phyloP scores from a whole-genome alignment of 441 rosid species.

The Gossypium gossypioides region DNA sequence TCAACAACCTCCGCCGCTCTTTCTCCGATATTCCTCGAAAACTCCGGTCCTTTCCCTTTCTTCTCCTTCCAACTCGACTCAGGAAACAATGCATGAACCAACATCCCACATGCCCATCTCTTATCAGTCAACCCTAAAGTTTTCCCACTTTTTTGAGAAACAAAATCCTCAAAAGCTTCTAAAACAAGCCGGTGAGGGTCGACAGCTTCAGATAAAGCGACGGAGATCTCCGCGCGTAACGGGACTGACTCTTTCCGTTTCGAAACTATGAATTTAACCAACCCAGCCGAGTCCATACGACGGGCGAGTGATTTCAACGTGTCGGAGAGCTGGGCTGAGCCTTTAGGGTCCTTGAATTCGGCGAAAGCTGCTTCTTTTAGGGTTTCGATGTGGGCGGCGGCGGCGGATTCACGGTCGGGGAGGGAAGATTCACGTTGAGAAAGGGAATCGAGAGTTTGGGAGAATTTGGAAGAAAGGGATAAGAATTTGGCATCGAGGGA shows the following conservation, averaged over 20 bases:
- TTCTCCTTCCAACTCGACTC: conserved; percentile 23
- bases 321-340: conserved; percentile 21
- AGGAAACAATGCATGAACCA: conserved; percentile 47
- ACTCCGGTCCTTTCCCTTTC: conserved; percentile 21
- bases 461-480: conserved; percentile 23
- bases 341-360: conserved; percentile 19
- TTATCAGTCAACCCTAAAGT: conserved; percentile 41
- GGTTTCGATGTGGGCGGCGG: conserved; percentile 20
- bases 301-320: conserved; percentile 27
- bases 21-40: conserved; percentile 28
- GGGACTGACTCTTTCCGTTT: conserved; percentile 45
- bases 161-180: conserved; percentile 50
- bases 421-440: conserved; percentile 28
- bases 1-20: conserved; percentile 29
- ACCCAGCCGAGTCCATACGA: conserved; percentile 36
- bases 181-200: conserved; percentile 39
- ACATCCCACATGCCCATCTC: conserved; percentile 50
- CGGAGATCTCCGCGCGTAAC: conserved; percentile 33
- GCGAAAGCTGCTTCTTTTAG: conserved; percentile 28
- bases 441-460: conserved; percentile 27
- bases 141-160: conserved; percentile 27
- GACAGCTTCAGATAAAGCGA: conserved; percentile 35
- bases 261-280: conserved; percentile 29
- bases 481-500: conserved; percentile 35
- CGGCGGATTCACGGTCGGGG: conserved; percentile 34